Conservation (phyloP, 169 alveolate genomes). For the Cryptosporidium sp. region DNA sequence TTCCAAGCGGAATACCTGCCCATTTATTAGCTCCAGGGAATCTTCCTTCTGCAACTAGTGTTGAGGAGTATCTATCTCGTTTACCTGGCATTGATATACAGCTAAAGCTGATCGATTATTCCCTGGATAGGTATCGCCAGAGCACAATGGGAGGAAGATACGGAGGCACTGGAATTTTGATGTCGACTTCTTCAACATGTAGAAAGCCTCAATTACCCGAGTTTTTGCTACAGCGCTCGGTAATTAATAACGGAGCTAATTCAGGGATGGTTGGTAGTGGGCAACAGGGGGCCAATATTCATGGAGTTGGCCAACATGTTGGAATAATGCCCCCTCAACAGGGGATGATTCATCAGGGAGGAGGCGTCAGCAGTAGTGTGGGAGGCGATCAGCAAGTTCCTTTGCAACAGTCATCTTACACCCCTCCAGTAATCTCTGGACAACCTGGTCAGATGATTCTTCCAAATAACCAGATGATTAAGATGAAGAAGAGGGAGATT, state of each 20-base stretch:
- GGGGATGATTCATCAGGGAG: background rate
- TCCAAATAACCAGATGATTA: conserved; percentile 31
- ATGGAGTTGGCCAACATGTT: background rate
- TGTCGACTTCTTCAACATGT: conserved; percentile 68
- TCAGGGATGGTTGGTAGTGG: background rate
- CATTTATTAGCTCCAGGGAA: conserved; percentile 72
- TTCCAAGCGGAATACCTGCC: conserved; percentile 69
- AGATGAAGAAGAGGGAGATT: conserved; percentile 60
- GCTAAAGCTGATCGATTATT: conserved; percentile 41
- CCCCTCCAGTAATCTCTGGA: conserved; percentile 34
- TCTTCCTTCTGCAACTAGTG: conserved; percentile 67
- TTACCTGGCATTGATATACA: conserved; percentile 71
- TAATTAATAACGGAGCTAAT: background rate
- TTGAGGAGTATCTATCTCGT: conserved; percentile 74
- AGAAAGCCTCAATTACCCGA: conserved; percentile 74
- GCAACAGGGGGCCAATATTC: conserved; percentile 1
- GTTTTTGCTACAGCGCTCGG: conserved; percentile 70
- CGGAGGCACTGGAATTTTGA: conserved; percentile 72
- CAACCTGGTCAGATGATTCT: conserved; percentile 36
- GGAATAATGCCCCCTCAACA: conserved; percentile 16
- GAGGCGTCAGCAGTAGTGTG: background rate
- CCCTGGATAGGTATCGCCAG: conserved; percentile 66
- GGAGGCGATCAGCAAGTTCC: conserved; percentile 9
- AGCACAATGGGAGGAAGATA: conserved; percentile 77
- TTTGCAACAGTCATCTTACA: conserved; percentile 24